Evolutionary conservation across 169 alveolate species (phyloP).

Genomic region (Plasmodium falciparum): DNA sequence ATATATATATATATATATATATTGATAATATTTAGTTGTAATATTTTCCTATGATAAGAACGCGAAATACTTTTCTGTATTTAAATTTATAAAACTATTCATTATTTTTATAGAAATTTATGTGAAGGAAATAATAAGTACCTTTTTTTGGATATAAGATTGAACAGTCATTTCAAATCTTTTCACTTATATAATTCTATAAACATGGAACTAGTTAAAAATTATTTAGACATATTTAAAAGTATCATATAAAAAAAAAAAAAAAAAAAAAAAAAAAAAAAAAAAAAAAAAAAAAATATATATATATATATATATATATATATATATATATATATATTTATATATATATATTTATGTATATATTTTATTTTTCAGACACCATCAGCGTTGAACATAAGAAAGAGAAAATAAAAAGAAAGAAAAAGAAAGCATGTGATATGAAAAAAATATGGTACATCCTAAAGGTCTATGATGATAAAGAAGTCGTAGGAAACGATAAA

Average conservation of each 20-base stretch:
- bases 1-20: not conserved
- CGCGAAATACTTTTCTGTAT: too few relatives aligned
- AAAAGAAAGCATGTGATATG: not conserved
- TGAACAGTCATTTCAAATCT: slow-evolving; percentile 13
- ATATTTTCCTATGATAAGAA: too few relatives aligned
- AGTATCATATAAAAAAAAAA: slow-evolving; percentile 13
- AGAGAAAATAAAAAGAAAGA: not conserved
- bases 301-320: not conserved
- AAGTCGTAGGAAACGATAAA: slow-evolving; percentile 9
- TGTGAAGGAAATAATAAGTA: slow-evolving; percentile 31
- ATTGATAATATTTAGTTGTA: not conserved
- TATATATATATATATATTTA: not conserved
- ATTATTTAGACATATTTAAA: slow-evolving; percentile 16
- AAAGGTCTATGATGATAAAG: slow-evolving; percentile 11
- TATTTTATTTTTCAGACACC: slow-evolving; percentile 5
- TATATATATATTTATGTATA: not conserved
- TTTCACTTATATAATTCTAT: slow-evolving; percentile 52
- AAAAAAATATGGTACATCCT: slow-evolving; percentile 25
- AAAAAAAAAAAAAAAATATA: too few relatives aligned
- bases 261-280: too few relatives aligned
- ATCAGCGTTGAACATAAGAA: not conserved
- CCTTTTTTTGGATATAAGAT: slow-evolving; percentile 53
- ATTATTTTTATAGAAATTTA: slow-evolving; percentile 21
- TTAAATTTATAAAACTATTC: too few relatives aligned
- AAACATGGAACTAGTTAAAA: slow-evolving; percentile 22